Percentiles rank a stretch among this genome's conserved stretches.
Evolutionary conservation across 139 green algal species (phyloP).

Genomic region (Picocystis salinarum): DNA sequence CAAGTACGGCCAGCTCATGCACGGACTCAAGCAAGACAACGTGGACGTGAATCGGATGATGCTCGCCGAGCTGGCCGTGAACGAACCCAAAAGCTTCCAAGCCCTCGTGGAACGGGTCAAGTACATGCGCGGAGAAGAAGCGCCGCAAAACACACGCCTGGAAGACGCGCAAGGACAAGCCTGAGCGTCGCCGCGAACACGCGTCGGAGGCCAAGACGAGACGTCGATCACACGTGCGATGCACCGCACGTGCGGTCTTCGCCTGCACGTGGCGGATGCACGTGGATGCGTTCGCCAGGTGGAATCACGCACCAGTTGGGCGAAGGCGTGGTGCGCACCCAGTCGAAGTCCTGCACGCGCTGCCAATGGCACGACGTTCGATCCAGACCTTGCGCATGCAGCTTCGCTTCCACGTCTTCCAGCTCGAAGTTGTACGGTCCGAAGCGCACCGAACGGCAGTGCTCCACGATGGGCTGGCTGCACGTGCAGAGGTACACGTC

Average conservation of each 20-base stretch:
- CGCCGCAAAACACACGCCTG: neutral
- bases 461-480: slow-evolving; percentile 57
- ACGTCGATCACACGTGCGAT: too few species aligned
- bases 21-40: slow-evolving; percentile 62
- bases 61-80: slow-evolving; percentile 71
- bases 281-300: slow-evolving; percentile 7
- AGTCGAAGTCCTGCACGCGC: slow-evolving; percentile 65
- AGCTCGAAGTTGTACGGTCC: slow-evolving; percentile 23
- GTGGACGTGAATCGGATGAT: slow-evolving; percentile 84
- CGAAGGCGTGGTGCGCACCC: slow-evolving; percentile 44
- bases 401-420: slow-evolving; percentile 3
- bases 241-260: too few species aligned
- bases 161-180: neutral
- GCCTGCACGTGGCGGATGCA: neutral
- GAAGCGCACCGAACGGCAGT: slow-evolving; percentile 37
- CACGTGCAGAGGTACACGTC: slow-evolving; percentile 40
- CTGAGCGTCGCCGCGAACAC: neutral
- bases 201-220: too few species aligned
- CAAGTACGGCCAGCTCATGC: slow-evolving; percentile 69
- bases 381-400: slow-evolving; percentile 12
- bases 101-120: slow-evolving; percentile 72
- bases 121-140: slow-evolving; percentile 41
- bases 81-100: slow-evolving; percentile 85
- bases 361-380: slow-evolving; percentile 13
- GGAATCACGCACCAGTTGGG: slow-evolving; percentile 46